Conservation (phyloP, 768 basidiomycete species). For the Pulveroboletus sp. region DNA sequence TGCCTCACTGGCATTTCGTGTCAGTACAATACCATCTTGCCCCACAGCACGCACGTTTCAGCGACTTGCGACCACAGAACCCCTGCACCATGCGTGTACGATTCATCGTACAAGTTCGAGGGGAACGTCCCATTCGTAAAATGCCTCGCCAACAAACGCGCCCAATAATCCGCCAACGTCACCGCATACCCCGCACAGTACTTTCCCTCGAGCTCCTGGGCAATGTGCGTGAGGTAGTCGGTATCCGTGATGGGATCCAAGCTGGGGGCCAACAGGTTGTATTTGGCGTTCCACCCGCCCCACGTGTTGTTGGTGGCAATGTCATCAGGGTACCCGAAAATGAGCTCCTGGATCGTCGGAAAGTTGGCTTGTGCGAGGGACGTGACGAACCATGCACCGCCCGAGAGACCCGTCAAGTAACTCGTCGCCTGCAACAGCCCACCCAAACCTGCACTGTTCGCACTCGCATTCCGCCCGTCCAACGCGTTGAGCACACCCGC, state of each 20-base stretch:
- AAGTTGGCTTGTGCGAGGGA: conserved; percentile 43
- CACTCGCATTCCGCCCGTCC: conserved; percentile 47
- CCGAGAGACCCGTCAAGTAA: conserved; percentile 53
- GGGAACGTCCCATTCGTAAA: conserved; percentile 37
- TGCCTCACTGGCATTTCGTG: conserved; percentile 20
- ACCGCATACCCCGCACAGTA: conserved; percentile 28
- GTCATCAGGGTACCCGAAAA: conserved; percentile 29
- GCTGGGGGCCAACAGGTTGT: conserved; percentile 19
- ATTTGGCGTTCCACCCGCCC: conserved; percentile 34
- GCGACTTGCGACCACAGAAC: conserved; percentile 33
- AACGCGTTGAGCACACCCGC: conserved; percentile 50
- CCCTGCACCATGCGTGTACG: conserved; percentile 33
- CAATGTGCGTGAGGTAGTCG: conserved; percentile 17
- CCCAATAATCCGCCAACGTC: conserved; percentile 31
- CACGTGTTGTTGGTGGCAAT: conserved; percentile 21
- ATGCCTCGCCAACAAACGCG: conserved; percentile 32
- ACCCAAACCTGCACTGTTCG: conserved; percentile 40
- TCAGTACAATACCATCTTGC: not conserved
- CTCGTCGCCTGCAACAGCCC: conserved; percentile 52
- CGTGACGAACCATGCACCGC: conserved; percentile 38
- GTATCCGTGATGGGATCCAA: conserved; percentile 12
- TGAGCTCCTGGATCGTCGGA: conserved; percentile 37
- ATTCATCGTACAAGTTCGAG: conserved; percentile 28
- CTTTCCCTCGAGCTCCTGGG: conserved; percentile 30
- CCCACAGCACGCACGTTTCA: conserved; percentile 28